Base-by-base conservation (phyloP, 306 rosid genomes). In the Gleditsia sinensis region DNA sequence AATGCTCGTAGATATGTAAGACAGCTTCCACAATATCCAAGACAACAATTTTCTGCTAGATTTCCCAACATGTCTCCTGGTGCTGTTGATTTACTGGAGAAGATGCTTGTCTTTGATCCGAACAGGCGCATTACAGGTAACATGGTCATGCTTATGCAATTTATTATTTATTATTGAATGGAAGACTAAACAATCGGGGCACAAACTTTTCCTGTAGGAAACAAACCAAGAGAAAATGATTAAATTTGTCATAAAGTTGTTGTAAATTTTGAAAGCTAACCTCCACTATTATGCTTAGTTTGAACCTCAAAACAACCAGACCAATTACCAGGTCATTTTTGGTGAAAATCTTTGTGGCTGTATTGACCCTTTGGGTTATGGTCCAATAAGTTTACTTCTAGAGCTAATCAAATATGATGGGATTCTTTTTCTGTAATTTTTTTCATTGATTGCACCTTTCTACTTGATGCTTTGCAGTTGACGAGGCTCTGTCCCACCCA, bases 71-170 rank as follows among this genome's bases (percentile, higher is more conserved):
- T 85, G 91, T 91, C 97, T 74, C 80, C 91, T 11, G 91, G 82
- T 21, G 90, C 90, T 67, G 83, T 88, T 21, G 96, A 94, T 88
- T 88, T 94, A 77, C 85, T 94, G 39, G 97, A 91, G 77, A 89
- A 76, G 86, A 94, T 94, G 97, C 97, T 94, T 30, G 77, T 94
- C 67, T 94, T 94, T 77, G 98, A 94, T 71, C 98, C 98, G 14
- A 85, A 83, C 79, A 88, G 81, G 80, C 98, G 97, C 77, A 94
- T 94, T 77, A 89, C 98, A 79, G 97, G 98, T 94, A 89, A 63
- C 25, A 71, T 55, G 32, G 36, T 57, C 21, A 57, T 39, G 16
- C 8, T 27, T 10, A 60, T 74, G 46, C 27, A 24, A 9, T 53
- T 76, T n/a, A n/a, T 46, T 39, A 28, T 71, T 3, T 43, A 24